Evolutionary conservation across 768 basidiomycete genomes (phyloP), one percentile per base, ranked within the genome.

Genomic region (Tulasnella sp.): DNA sequence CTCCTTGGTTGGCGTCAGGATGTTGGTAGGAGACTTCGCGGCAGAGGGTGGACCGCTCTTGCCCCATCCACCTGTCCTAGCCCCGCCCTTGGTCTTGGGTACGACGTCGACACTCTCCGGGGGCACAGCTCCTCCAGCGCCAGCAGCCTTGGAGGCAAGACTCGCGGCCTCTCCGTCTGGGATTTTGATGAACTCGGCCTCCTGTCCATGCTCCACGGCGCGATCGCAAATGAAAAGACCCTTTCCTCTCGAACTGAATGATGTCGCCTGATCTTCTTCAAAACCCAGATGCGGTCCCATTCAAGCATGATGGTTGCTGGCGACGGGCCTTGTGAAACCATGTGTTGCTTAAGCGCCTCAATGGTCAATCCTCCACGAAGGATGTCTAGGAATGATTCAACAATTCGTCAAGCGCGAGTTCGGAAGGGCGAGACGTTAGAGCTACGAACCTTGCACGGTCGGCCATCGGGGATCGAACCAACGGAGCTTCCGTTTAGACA

Each of bases 401-500:
- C 3, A 12, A 60, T 7, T 24, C 28, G 58, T 60, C 28, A 11
- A 12, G 12, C 8, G 4, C 46, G 20, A 48, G n/a, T 48, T 48
- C 46, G 16, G 20, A 48, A 48, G 41, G 46, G 14, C 12, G 46
- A 48, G 20, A 20, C 12, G 12, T 48, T 20, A 14, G n/a, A 80
- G 76, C 34, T 34, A 86, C 90, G 81, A 82, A 94, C 96, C 97
- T 85, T 98, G 93, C 78, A 99, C 92, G n/a, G 98, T 99, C 0
- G 98, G 96, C 90, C 99, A 98, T 41, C 98, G 91, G 46, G 98
- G 97, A 85, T 99, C 98, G 85, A 99, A 97, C 92, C 93, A 95
- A 83, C 94, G 96, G n/a, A 99, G 89, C 87, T 99, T 99, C 80
- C 98, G 91, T 88, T 99, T 99, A 14, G 96, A 97, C 69, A 99